phyloP scores from a whole-genome alignment of 331 rosid species.

The Arachis monticola region DNA sequence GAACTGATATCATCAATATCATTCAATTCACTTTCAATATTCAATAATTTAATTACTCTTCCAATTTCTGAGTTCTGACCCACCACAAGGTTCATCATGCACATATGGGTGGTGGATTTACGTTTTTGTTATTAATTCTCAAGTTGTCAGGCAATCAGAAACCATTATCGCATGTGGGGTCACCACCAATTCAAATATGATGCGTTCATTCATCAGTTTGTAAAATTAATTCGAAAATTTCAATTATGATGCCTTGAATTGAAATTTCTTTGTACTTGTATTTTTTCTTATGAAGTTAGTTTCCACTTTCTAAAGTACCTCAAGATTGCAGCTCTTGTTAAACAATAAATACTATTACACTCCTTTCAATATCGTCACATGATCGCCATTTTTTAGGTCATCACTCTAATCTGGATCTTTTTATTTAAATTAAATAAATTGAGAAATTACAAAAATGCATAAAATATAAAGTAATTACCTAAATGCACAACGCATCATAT shows the following conservation, averaged over 20 bases:
- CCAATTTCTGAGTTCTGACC: conserved; percentile 41
- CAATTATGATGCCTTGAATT: background rate
- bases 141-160: conserved; percentile 29
- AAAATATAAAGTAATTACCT: too few species aligned
- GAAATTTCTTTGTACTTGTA: background rate
- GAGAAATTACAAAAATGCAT: too few species aligned
- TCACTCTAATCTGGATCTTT: too few species aligned
- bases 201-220: conserved; percentile 2
- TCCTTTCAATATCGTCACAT: background rate
- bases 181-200: conserved; percentile 22
- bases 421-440: too few species aligned
- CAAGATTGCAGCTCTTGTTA: background rate
- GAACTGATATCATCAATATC: conserved; percentile 34
- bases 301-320: background rate
- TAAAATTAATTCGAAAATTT: background rate
- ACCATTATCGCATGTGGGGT: conserved; percentile 13
- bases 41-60: conserved; percentile 45
- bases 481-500: too few species aligned
- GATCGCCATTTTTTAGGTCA: too few species aligned
- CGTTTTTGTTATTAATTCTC: conserved; percentile 29
- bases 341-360: background rate
- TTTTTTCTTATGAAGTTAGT: background rate
- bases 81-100: conserved; percentile 43
- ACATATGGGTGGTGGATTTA: conserved; percentile 37
- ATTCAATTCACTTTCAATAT: conserved; percentile 41